Base-by-base conservation (phyloP, 805 yeast species). In the Maudiozyma turicensis region DNA sequence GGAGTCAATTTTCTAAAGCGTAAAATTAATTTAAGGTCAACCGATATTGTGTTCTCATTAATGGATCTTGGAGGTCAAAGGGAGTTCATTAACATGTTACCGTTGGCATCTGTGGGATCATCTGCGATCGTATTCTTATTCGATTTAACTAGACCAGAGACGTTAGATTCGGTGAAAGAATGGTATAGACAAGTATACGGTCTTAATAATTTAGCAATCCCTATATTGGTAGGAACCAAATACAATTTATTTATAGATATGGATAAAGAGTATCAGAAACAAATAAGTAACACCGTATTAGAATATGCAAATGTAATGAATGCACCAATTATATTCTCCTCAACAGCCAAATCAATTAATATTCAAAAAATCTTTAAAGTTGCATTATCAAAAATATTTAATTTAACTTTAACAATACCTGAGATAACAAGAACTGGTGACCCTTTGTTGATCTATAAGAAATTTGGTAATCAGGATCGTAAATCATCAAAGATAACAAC, bases 41-140 rank as follows among this genome's bases (percentile, higher is more conserved):
- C 96, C 3, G 87, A 86, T 54, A 86, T 90, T 48, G 83, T 91
- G 38, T 91, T 90, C 62, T 81, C 91, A 31, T 83, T 90, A 29
- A 90, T 96, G 95, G 98, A 90, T 65, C 70, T 90, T 10, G 98
- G 98, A 26, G 98, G 98, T 0, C 95, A 89, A 59, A 77, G 86
- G 46, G 97, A 91, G 65, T 90, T 87, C 66, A 86, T 88, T 47
- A 90, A 90, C 64, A 90, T 90, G 98, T 71, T 91, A 33, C 95
- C 97, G 11, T 70, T 91, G 47, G 96, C 91, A 7, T 84, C 93
- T 11, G 84, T 84, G 53, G 96, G 89, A 54, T 91, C 97, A 0
- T 93, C 88, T 11, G 95, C 95, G 0, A 79, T 90, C 20, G 72
- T 91, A 41, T 89, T 89, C 58, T 80, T 86, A 82, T 90, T 84